These are phyloP conservation scores for Salix brachista DNA, from an alignment of 345 rosid genomes.

Conservation along the genomic window DNA sequence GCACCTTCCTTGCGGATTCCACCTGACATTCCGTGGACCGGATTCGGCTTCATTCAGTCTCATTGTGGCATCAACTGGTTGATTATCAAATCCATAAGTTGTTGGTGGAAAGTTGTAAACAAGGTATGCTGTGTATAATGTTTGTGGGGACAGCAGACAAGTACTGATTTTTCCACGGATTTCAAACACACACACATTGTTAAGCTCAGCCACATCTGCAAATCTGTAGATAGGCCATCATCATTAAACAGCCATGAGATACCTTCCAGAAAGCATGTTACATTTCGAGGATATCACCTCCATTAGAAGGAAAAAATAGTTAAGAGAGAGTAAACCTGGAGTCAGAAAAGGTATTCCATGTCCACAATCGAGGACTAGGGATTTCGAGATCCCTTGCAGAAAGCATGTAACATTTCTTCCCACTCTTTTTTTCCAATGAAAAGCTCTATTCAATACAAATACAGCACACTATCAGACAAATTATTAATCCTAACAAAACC, in stretches of 20 bases:
- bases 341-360: background rate
- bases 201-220: constrained; percentile 27
- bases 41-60: constrained; percentile 3
- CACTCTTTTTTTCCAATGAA: constrained; percentile 19
- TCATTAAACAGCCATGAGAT: constrained; percentile 11
- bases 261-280: constrained; percentile 28
- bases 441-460: constrained; percentile 17
- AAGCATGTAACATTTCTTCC: constrained; percentile 30
- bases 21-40: background rate
- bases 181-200: constrained; percentile 23
- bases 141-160: constrained; percentile 18
- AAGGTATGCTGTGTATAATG: constrained; percentile 25
- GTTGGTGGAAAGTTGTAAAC: constrained; percentile 16
- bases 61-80: constrained; percentile 12
- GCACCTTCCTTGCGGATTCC: constrained; percentile 7
- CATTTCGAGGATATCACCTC: constrained; percentile 7
- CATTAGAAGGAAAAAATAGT: background rate
- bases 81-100: constrained; percentile 10
- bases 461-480: background rate
- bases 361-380: constrained; percentile 13
- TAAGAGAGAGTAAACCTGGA: background rate
- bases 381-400: constrained; percentile 29
- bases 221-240: constrained; percentile 11
- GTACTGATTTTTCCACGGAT: constrained; percentile 25
- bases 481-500: background rate